phyloP scores from a whole-genome alignment of 345 rosid species.

The Sapria himalayana region DNA sequence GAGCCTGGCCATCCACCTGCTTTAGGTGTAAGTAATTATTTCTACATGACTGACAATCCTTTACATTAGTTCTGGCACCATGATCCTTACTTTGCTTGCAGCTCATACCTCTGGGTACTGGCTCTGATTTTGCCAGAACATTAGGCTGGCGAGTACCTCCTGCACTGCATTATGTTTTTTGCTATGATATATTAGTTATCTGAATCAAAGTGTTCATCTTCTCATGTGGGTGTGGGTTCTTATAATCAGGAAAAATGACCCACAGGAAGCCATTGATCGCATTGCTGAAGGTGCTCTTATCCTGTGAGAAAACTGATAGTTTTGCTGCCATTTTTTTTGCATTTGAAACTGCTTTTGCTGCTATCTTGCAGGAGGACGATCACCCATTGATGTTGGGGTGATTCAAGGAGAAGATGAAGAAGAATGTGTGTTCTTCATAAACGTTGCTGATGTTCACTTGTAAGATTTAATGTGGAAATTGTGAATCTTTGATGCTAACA shows the following conservation, averaged over 20 bases:
- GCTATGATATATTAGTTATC: no score
- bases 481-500: no score
- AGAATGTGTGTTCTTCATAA: slow-evolving; percentile 58
- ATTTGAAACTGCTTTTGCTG: slow-evolving; percentile 6
- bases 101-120: slow-evolving; percentile 93
- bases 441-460: slow-evolving; percentile 96
- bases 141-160: slow-evolving; percentile 71
- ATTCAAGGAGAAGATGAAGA: slow-evolving; percentile 27
- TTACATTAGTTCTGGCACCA: slow-evolving; percentile 2
- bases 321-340: background rate
- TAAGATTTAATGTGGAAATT: slow-evolving; percentile 21
- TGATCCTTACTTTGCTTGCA: slow-evolving; percentile 13
- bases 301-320: background rate
- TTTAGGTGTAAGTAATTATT: slow-evolving; percentile 52
- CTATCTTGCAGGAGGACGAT: slow-evolving; percentile 39
- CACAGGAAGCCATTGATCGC: slow-evolving; percentile 64
- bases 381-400: slow-evolving; percentile 55
- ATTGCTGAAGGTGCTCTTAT: slow-evolving; percentile 41
- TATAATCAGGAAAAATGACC: slow-evolving; percentile 64
- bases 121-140: slow-evolving; percentile 85
- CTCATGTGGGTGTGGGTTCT: no score
- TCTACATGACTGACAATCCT: background rate
- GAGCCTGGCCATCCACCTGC: slow-evolving; percentile 48
- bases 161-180: no score
- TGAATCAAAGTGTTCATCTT: no score